phyloP scores from a whole-genome alignment of 176 grass and related monocot species.

The Carex myosuroides region DNA sequence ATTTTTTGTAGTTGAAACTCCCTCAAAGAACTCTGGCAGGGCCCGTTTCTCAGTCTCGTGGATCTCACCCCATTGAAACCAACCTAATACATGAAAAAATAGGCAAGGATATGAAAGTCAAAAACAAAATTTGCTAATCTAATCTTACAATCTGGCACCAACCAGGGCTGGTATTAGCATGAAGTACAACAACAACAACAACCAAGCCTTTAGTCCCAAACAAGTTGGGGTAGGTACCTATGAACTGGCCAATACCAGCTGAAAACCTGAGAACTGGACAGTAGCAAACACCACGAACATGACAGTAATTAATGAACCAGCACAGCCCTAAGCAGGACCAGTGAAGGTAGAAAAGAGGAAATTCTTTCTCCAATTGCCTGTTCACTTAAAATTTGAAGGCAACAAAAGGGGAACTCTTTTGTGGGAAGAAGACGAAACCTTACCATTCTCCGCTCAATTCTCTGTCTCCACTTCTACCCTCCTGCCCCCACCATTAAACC shows the following conservation, averaged over 20 bases:
- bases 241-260: not conserved
- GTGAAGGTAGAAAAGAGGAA: not conserved
- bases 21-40: constrained; percentile 92
- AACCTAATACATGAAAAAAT: constrained; percentile 34
- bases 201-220: too few species aligned
- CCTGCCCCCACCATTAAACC: not conserved
- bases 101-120: not conserved
- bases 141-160: not conserved
- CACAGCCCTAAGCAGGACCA: not conserved
- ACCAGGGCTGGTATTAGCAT: not conserved
- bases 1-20: constrained; percentile 65
- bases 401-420: not conserved
- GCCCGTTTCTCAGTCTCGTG: constrained; percentile 62
- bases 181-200: not conserved
- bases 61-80: constrained; percentile 94
- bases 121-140: not conserved
- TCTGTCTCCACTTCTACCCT: not conserved
- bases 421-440: not conserved
- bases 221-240: too few species aligned
- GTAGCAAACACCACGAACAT: not conserved
- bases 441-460: not conserved
- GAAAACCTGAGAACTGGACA: not conserved
- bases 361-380: not conserved
- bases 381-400: not conserved
- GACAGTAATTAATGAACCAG: not conserved